Conservation (phyloP, 139 green algal genomes). For the Coelastrella sp. region DNA sequence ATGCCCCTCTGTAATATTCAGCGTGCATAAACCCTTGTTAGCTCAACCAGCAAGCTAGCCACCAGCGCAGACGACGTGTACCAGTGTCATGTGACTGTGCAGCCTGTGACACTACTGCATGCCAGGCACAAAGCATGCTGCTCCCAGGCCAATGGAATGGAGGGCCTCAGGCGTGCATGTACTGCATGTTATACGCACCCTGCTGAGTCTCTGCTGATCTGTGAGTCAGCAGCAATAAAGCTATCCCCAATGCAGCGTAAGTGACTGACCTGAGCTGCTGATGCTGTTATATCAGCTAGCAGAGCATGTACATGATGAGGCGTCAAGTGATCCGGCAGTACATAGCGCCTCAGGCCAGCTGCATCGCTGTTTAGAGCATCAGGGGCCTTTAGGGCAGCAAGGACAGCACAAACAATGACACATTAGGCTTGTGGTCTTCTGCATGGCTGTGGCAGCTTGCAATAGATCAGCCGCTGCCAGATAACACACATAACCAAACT, state of each 20-base stretch:
- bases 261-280: conserved; percentile 29
- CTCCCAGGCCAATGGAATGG: too few relatives aligned
- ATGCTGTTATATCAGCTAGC: conserved; percentile 44
- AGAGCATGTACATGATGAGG: conserved; percentile 54
- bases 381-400: background rate
- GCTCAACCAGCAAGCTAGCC: background rate
- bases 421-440: too few relatives aligned
- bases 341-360: background rate
- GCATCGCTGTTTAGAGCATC: background rate
- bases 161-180: too few relatives aligned
- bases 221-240: background rate
- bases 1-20: background rate
- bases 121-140: too few relatives aligned
- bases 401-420: background rate
- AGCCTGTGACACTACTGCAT: too few relatives aligned
- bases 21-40: background rate
- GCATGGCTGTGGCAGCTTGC: too few relatives aligned
- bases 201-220: too few relatives aligned
- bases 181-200: background rate
- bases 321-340: conserved; percentile 59
- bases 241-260: background rate
- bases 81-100: too few relatives aligned
- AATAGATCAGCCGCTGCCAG: too few relatives aligned
- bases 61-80: too few relatives aligned
- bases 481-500: too few relatives aligned